Evolutionary conservation across 805 yeast species (phyloP).

Genomic region (Tetrapisispora nanseiensis): DNA sequence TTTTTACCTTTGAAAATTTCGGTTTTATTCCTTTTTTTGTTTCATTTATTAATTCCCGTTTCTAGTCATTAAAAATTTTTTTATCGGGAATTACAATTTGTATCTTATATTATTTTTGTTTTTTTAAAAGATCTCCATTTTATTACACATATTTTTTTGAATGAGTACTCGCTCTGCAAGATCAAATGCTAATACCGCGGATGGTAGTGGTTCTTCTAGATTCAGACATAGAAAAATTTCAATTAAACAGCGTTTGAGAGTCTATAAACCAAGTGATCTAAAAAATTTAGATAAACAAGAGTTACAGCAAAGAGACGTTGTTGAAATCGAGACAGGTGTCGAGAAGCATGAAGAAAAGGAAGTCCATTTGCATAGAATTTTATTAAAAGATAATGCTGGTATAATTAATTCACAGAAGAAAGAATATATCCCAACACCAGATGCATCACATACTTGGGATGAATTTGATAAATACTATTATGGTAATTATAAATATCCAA

Average conservation of each 20-base stretch:
- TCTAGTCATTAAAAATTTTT: too few species aligned
- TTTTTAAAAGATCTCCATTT: too few species aligned
- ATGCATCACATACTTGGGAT: conserved; percentile 75
- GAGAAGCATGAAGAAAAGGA: conserved; percentile 97
- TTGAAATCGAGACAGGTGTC: conserved; percentile 92
- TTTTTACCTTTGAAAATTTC: too few species aligned
- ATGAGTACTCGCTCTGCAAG: conserved; percentile 2
- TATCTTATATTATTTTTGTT: too few species aligned
- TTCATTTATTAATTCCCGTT: too few species aligned
- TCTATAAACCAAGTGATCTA: conserved; percentile 67
- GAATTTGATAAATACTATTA: conserved; percentile 66
- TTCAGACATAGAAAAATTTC: conserved; percentile 93
- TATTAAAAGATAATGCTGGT: conserved; percentile 42
- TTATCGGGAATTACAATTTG: too few species aligned
- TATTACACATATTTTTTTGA: not conserved
- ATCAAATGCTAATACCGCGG: not conserved
- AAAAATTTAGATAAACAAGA: conserved; percentile 60
- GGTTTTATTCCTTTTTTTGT: too few species aligned
- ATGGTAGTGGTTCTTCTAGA: conserved; percentile 33
- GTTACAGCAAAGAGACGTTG: conserved; percentile 65
- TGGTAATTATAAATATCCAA: conserved; percentile 60
- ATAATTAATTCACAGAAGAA: conserved; percentile 28
- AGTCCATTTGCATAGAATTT: conserved; percentile 86
- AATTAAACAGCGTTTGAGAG: conserved; percentile 76
- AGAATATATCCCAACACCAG: conserved; percentile 88